Percentiles rank a stretch among this genome's conserved stretches.
Evolutionary conservation across 768 basidiomycete species (phyloP).

Genomic region (Rhodocollybia butyracea): DNA sequence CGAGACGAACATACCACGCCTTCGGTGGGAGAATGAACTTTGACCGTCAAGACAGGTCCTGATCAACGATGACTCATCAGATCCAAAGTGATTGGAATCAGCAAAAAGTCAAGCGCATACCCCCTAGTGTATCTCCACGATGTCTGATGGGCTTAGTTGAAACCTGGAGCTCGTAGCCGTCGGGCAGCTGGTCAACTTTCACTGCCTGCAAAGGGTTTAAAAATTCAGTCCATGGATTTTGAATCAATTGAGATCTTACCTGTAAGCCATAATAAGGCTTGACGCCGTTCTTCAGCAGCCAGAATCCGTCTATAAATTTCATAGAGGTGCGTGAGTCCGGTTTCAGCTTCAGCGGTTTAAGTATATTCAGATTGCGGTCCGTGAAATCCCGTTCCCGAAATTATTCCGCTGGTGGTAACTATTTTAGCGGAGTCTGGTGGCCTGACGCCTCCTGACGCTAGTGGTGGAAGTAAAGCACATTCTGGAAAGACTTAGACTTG

Average conservation of each 20-base stretch:
- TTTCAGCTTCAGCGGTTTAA: too few species aligned
- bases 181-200: slow-evolving; percentile 38
- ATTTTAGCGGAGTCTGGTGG: too few species aligned
- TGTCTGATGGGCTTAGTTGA: slow-evolving; percentile 59
- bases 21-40: slow-evolving; percentile 52
- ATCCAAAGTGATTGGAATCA: slow-evolving; percentile 17
- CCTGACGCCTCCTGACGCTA: too few species aligned
- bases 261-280: slow-evolving; percentile 54
- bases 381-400: too few species aligned
- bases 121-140: slow-evolving; percentile 61
- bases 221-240: background rate
- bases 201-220: slow-evolving; percentile 41
- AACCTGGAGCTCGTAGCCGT: slow-evolving; percentile 56
- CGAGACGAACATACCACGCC: slow-evolving; percentile 29
- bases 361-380: too few species aligned
- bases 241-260: background rate
- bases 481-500: too few species aligned
- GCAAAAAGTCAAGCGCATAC: slow-evolving; percentile 23
- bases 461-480: too few species aligned
- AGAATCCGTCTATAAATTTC: slow-evolving; percentile 76
- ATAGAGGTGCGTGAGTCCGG: too few species aligned
- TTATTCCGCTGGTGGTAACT: too few species aligned
- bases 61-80: background rate
- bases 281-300: slow-evolving; percentile 61
- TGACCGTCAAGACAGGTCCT: slow-evolving; percentile 50